Evolutionary conservation across 805 yeast species (phyloP), one percentile per base, ranked within the genome.

Genomic region (Kodamaea jinghongensis): DNA sequence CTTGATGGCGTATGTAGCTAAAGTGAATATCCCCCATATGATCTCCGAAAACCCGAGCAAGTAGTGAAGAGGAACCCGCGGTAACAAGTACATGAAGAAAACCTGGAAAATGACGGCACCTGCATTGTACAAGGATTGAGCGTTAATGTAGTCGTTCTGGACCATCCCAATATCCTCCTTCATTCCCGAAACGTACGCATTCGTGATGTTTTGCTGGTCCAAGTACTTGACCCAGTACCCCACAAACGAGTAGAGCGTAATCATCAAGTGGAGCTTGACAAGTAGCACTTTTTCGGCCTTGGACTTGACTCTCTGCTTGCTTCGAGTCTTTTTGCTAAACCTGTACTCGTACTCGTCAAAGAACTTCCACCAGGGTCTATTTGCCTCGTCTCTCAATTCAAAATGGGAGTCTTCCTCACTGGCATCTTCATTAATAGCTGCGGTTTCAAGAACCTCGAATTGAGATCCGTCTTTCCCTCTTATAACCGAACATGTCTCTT

Each of bases 341-440:
- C 65, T 42, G 45, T 61, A 60, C 40, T 61, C 66, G 42, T 53
- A 61, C 43, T 61, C 65, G 43, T 61, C 63, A 33, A 73, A 74
- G 43, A 60, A 71, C 20, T 63, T 65, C 64, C 65, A 72, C 75
- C 79, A 75, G 17, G 69, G 65, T 39, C 78, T 60, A 37, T 70
- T 49, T 3, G 78, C 76, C 52, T 75, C 80, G 50, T 76, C 81
- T 44, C 80, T 56, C 46, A 65, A 70, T 48, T 74, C 79, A 20
- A n/a, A 15, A 7, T 36, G 35, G n/a, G n/a, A n/a, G n/a, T n/a
- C n/a, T n/a, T n/a, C n/a, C n/a, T n/a, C n/a, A n/a, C n/a, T n/a
- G n/a, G n/a, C n/a, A n/a, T n/a, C n/a, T n/a, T n/a, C n/a, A n/a
- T n/a, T n/a, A n/a, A n/a, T n/a, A 12, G 9, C 4, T 4, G 16